Conservation (phyloP, 805 yeast species). For the Kuraishia capsulata region DNA sequence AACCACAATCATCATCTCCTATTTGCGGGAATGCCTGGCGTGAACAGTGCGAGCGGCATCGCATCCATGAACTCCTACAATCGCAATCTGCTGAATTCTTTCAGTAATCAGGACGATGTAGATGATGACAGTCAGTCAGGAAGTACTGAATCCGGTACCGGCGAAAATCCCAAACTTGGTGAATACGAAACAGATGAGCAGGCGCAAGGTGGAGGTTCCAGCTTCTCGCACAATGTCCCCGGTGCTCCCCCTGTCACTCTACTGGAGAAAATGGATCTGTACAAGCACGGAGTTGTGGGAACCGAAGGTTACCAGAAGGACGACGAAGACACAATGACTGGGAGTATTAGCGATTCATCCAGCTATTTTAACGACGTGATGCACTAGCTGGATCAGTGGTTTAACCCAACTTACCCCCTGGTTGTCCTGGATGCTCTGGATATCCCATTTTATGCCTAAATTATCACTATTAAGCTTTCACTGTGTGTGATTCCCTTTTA, state of each 20-base stretch:
- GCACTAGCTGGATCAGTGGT: too few relatives aligned
- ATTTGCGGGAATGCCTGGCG: not conserved
- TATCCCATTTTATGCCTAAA: too few relatives aligned
- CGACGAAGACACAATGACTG: too few relatives aligned
- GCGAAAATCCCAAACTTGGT: not conserved
- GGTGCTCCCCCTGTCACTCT: not conserved
- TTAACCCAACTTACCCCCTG: too few relatives aligned
- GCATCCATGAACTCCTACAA: not conserved
- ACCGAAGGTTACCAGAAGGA: conserved; percentile 4
- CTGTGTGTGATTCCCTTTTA: too few relatives aligned
- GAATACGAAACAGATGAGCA: too few relatives aligned
- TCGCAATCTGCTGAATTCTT: not conserved
- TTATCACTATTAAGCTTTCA: too few relatives aligned
- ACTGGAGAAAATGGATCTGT: conserved; percentile 1
- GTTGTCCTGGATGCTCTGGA: too few relatives aligned
- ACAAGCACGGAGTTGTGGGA: conserved; percentile 4
- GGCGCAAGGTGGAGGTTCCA: not conserved
- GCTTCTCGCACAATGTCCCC: not conserved
- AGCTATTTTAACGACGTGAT: too few relatives aligned
- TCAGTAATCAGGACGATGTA: not conserved
- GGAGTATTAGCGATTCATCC: too few relatives aligned
- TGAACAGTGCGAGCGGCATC: too few relatives aligned
- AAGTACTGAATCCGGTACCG: not conserved
- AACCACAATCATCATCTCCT: not conserved
- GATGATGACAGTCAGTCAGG: too few relatives aligned